Evolutionary conservation across 2,329 filamentous ascomycete genomes (phyloP), one percentile per base, ranked within the genome.

Genomic region (Aspergillus tubingensis): DNA sequence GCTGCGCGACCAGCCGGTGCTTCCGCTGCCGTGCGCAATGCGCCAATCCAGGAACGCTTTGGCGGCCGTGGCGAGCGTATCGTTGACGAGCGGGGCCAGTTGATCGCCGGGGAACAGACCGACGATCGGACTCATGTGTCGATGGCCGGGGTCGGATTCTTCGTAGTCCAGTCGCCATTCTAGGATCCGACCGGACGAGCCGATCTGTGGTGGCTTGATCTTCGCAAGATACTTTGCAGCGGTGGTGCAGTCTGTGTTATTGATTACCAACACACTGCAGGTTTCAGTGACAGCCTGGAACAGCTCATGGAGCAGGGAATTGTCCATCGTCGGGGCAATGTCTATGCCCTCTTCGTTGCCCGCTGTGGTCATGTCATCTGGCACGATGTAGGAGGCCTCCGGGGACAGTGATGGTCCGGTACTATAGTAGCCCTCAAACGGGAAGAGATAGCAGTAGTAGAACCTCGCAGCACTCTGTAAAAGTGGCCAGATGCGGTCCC

Each of bases 71-170:
- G 68, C 65, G 11, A 72, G 68, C 8, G 60, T 69, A 21, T 65
- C 67, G n/a, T 73, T 73, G 5, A 72, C 69, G 2, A 66, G 64
- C 1, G 70, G 72, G 1, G 75, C 71, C 36, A 81, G 76, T 6
- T 67, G 64, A 3, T 69, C 70, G 0, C 79, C 79, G 0, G 82
- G 82, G 54, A 79, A 80, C 1, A 84, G 74, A 0, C 76, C 81
- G 49, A 79, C 82, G 1, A 83, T 74, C 47, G 81, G 81, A 0
- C 79, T 82, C 8, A 84, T 74, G 56, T 84, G 83, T 0, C 82
- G 75, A 59, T 84, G 81, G 0, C 81, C 81, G 0, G 78, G 79
- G 41, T 83, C 81, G 1, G 72, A 68, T 57, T 77, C 74, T 19
- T 70, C 56, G 49, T 75, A 75, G n/a, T 78, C 75, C 10, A 70